These are phyloP conservation scores for Chaetomium cochliodes DNA, from an alignment of 495 filamentous ascomycete genomes.

Conservation along the genomic window DNA sequence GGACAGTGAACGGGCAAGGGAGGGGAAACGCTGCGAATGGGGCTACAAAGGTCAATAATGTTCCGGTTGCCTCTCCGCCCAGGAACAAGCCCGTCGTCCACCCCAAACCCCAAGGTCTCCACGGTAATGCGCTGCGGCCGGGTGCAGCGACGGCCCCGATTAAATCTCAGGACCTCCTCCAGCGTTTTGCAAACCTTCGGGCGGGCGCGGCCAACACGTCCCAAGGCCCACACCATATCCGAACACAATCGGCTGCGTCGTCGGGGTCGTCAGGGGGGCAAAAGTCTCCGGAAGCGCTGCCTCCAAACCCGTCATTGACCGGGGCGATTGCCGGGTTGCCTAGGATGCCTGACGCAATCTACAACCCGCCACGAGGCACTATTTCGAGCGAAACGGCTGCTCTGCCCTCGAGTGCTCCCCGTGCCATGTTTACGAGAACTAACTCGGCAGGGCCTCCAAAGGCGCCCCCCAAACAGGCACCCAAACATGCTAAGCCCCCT, in stretches of 20 bases:
- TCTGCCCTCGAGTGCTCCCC: slow-evolving; percentile 48
- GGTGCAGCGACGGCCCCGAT: slow-evolving; percentile 9
- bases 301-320: slow-evolving; percentile 56
- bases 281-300: slow-evolving; percentile 52
- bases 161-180: slow-evolving; percentile 46
- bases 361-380: slow-evolving; percentile 68
- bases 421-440: slow-evolving; percentile 50
- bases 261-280: slow-evolving; percentile 6
- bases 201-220: slow-evolving; percentile 26
- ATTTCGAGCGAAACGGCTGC: slow-evolving; percentile 53
- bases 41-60: slow-evolving; percentile 20
- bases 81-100: slow-evolving; percentile 54
- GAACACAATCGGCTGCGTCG: slow-evolving; percentile 38
- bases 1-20: background rate
- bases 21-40: background rate
- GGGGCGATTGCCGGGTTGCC: slow-evolving; percentile 56
- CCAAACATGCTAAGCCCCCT: slow-evolving; percentile 18
- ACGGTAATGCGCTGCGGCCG: slow-evolving; percentile 51
- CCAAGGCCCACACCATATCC: slow-evolving; percentile 41
- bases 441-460: slow-evolving; percentile 43
- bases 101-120: slow-evolving; percentile 62
- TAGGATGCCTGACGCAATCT: slow-evolving; percentile 77
- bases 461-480: slow-evolving; percentile 8
- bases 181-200: slow-evolving; percentile 61
- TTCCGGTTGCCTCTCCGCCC: slow-evolving; percentile 17